Conservation (phyloP, 441 rosid genomes). For the Flueggea neowawraea region DNA sequence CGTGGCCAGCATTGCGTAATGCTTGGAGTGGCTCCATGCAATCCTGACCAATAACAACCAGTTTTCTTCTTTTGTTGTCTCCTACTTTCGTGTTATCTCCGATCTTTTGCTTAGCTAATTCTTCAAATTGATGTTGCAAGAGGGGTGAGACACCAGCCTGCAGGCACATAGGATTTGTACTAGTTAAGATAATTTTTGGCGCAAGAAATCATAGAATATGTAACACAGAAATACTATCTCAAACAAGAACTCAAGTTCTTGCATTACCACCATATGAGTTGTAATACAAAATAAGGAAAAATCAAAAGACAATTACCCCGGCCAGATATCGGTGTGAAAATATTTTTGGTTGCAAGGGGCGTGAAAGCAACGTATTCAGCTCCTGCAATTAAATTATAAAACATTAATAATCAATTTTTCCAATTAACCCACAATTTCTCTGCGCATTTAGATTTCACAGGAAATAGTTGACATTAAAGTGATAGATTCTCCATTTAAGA, state of each 20-base stretch:
- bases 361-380: conserved; percentile 59
- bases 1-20: conserved; percentile 63
- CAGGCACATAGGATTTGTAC: conserved; percentile 8
- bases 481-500: neutral
- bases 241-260: neutral
- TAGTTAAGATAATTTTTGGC: neutral
- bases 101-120: conserved; percentile 48
- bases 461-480: neutral
- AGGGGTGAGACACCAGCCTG: conserved; percentile 81
- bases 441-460: neutral
- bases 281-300: neutral
- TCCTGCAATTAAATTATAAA: conserved; percentile 51
- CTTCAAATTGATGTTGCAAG: conserved; percentile 76
- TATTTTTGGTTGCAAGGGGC: conserved; percentile 76
- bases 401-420: neutral
- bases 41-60: conserved; percentile 81
- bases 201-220: too few relatives aligned
- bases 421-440: neutral
- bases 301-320: conserved; percentile 50
- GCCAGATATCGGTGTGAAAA: conserved; percentile 91
- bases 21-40: conserved; percentile 93
- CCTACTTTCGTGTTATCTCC: conserved; percentile 22
- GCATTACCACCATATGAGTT: neutral
- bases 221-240: too few relatives aligned
- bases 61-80: conserved; percentile 52